A percentile compares a stretch with the other conserved stretches of the same genome.
Evolutionary conservation across 1,284 basidiomycete species (phyloP).

Genomic region (Apiotrichum montevideense): DNA sequence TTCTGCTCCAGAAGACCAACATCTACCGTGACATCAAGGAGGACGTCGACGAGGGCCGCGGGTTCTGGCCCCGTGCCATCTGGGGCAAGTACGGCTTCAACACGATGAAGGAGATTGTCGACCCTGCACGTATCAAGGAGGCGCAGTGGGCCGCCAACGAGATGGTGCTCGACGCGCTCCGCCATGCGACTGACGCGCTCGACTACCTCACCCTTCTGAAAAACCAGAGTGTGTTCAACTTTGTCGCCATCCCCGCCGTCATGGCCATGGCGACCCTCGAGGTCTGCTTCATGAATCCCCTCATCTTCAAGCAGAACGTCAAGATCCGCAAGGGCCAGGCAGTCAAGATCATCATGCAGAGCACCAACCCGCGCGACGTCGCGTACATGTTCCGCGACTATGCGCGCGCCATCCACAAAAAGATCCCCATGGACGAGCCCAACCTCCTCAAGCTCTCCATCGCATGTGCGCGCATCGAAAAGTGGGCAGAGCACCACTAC

Average conservation of each 20-base stretch:
- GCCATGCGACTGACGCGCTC: constrained; percentile 75
- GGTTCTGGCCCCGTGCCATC: constrained; percentile 94
- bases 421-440: constrained; percentile 73
- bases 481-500: constrained; percentile 84
- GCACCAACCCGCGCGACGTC: constrained; percentile 88
- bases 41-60: constrained; percentile 76
- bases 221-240: constrained; percentile 92
- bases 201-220: constrained; percentile 84
- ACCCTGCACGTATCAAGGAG: constrained; percentile 53
- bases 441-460: constrained; percentile 76
- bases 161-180: constrained; percentile 84
- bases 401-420: constrained; percentile 73
- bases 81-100: constrained; percentile 73
- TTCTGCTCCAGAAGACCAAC: constrained; percentile 96
- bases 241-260: constrained; percentile 88
- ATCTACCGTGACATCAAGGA: constrained; percentile 95
- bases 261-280: constrained; percentile 96
- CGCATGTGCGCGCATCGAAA: constrained; percentile 79
- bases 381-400: constrained; percentile 81
- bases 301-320: constrained; percentile 83
- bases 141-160: constrained; percentile 75
- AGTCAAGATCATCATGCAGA: constrained; percentile 76
- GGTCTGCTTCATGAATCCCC: constrained; percentile 85
- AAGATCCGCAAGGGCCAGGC: constrained; percentile 94
- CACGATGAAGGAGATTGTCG: constrained; percentile 45